Evolutionary conservation across 202 grass and related monocot genomes (phyloP).

Genomic region (Zoysia matrella): DNA sequence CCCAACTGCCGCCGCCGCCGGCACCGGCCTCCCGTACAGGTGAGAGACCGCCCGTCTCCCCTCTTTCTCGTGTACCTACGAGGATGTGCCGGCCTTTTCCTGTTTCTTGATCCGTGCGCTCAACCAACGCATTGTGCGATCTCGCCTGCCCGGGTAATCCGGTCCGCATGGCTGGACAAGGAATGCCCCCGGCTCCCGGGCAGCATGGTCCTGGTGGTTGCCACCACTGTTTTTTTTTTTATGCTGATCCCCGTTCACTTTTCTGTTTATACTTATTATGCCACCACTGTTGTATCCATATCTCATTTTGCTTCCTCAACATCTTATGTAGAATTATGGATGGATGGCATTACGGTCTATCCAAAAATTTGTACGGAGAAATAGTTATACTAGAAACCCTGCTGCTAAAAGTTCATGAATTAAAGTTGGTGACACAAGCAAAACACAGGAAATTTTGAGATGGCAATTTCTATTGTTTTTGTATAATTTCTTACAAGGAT

Average conservation of each 20-base stretch:
- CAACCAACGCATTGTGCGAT: neutral
- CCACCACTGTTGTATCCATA: neutral
- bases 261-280: neutral
- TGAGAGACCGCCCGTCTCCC: neutral
- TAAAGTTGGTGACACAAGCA: neutral
- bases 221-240: neutral
- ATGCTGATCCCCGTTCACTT: too few relatives aligned
- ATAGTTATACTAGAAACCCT: neutral
- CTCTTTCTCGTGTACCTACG: neutral
- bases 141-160: neutral
- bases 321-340: neutral
- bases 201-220: neutral
- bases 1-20: neutral
- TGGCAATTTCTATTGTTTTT: neutral
- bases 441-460: neutral
- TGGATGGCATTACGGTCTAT: neutral
- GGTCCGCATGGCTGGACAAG: neutral
- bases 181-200: neutral
- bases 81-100: neutral
- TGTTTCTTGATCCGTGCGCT: neutral
- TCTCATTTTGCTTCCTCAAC: neutral
- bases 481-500: conserved; percentile 22
- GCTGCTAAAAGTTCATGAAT: neutral
- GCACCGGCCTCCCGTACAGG: neutral
- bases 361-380: too few relatives aligned